phyloP scores from a whole-genome alignment of 768 basidiomycete genomes.

The Dacryopinax primogenitus region DNA sequence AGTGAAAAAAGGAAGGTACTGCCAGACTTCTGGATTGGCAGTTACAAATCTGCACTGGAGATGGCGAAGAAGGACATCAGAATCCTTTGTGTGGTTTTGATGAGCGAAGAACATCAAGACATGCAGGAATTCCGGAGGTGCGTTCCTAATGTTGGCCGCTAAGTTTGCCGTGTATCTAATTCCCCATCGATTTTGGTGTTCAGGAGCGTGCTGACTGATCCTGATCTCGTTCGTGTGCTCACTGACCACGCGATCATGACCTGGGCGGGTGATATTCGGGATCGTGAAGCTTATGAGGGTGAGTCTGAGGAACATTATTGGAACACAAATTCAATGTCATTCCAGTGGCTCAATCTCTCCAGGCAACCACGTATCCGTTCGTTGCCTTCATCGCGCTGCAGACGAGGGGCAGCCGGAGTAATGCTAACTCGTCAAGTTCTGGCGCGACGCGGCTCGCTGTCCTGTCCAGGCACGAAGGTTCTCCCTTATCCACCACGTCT shows the following conservation, averaged over 20 bases:
- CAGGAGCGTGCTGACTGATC: constrained; percentile 65
- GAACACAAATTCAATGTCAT: constrained; percentile 44
- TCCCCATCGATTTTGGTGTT: neutral
- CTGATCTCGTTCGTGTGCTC: constrained; percentile 52
- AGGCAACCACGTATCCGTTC: constrained; percentile 85
- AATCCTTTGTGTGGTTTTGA: constrained; percentile 68
- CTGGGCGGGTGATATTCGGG: constrained; percentile 87
- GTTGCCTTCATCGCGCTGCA: constrained; percentile 85
- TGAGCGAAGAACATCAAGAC: constrained; percentile 85
- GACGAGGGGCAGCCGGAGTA: constrained; percentile 33
- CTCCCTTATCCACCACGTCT: constrained; percentile 46
- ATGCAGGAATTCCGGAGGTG: constrained; percentile 76
- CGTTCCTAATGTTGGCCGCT: constrained; percentile 18
- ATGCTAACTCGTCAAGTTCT: constrained; percentile 23
- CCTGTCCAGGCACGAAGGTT: constrained; percentile 73
- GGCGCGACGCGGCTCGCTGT: constrained; percentile 52
- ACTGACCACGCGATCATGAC: constrained; percentile 63
- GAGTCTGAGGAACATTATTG: constrained; percentile 16
- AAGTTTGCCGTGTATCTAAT: neutral
- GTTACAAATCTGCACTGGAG: constrained; percentile 68
- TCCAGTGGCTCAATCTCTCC: constrained; percentile 35
- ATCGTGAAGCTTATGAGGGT: constrained; percentile 72
- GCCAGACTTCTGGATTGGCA: constrained; percentile 68
- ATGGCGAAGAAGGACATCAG: constrained; percentile 55
- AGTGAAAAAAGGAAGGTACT: constrained; percentile 28